Conservation (phyloP, 2,329 filamentous ascomycete species). For the Penicillium sp. region DNA sequence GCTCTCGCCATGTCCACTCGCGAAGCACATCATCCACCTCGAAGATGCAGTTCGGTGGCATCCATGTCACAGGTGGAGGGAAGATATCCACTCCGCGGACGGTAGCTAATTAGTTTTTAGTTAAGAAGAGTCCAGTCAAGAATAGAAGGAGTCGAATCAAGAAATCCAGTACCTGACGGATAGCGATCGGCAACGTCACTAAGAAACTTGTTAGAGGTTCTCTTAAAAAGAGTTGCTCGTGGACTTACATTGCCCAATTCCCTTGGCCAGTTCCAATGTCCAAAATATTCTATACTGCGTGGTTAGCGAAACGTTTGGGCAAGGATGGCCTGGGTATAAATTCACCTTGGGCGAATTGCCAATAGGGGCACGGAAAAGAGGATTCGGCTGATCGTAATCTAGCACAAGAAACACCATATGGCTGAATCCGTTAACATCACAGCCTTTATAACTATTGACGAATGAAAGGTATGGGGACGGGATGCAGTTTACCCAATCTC, state of each 20-base stretch:
- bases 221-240: neutral
- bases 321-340: neutral
- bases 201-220: neutral
- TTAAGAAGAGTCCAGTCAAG: neutral
- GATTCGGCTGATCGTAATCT: slow-evolving; percentile 15
- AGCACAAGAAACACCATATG: slow-evolving; percentile 21
- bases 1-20: slow-evolving; percentile 24
- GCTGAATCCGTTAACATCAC: neutral
- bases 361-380: slow-evolving; percentile 20
- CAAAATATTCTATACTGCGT: slow-evolving; percentile 14
- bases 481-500: slow-evolving; percentile 17
- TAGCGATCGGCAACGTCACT: slow-evolving; percentile 12
- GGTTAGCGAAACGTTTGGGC: neutral
- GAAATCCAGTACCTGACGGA: slow-evolving; percentile 3
- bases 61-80: slow-evolving; percentile 21
- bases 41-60: slow-evolving; percentile 29
- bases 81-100: slow-evolving; percentile 28
- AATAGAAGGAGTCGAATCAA: neutral
- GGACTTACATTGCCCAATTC: slow-evolving; percentile 20
- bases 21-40: slow-evolving; percentile 29
- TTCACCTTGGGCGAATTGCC: slow-evolving; percentile 16
- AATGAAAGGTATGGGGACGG: neutral
- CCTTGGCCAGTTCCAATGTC: slow-evolving; percentile 22
- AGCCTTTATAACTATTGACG: neutral
- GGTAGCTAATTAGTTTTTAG: slow-evolving; percentile 13